Evolutionary conservation across 805 yeast species (phyloP), one percentile per base, ranked within the genome.

Genomic region (Cyberlindnera subsufficiens): DNA sequence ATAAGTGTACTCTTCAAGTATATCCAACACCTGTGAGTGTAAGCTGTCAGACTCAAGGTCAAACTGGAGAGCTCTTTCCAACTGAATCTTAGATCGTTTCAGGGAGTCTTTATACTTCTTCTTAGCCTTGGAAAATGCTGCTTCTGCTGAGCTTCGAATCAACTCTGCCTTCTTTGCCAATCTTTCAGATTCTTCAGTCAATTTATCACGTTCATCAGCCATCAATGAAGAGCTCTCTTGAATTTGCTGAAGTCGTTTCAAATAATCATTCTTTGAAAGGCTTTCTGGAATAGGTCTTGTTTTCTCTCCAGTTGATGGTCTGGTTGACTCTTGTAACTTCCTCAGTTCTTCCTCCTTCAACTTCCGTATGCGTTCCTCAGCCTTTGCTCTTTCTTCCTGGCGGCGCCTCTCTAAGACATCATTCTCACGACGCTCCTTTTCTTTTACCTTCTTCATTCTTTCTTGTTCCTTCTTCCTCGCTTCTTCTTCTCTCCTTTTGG

Each of bases 91-190:
- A 10, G 40, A 29, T 20, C 39, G 43, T 11, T 39, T 40, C 16
- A 45, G 25, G 3, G 42, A 32, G 9, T 50, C 46, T 4, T 43
- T 43, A 31, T 46, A 48, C 38, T 46, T 52, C 44, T 37, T 30
- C 32, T 46, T 40, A 2, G 58, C 56, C 18, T 40, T 46, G 14
- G 40, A 39, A n/a, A 51, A 35, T 0, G 55, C 56, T 5, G 35
- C 45, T 10, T 40, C 38, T 1, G 58, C 56, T 14, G 49, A 40
- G 15, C 34, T 31, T 35, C 44, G 38, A 4, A 53, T 34, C 7
- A 32, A 32, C 3, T 47, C 47, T 5, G 52, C 51, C 30, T 35
- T 33, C 9, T 29, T 40, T 3, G 18, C 32, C 1, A 43, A 8
- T 18, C 27, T 34, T 13, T 32, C 46, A 3, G 39, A 39, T 25